Base-by-base conservation (phyloP, 148 eudicot species). In the Simmondsia chinensis region DNA sequence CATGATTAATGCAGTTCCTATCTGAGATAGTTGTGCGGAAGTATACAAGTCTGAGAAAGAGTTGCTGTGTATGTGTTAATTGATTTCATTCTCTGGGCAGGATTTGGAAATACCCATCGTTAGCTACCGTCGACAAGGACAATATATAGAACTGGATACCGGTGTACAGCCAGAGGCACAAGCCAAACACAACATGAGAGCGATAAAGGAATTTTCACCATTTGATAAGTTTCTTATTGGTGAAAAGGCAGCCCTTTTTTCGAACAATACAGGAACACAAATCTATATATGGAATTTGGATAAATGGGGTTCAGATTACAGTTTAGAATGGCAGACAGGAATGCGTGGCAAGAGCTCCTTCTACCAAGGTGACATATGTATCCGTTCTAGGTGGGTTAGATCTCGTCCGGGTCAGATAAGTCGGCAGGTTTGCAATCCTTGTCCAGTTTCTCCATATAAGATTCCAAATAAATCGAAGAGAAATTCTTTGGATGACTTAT, bases 261-360 rank as follows among this genome's bases (percentile, higher is more conserved):
- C 12, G 26, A 31, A 48, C 32, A 52, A 49, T 12, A 73, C 83
- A 14, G 94, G 94, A 48, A 83, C 94, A 46, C 94, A 83, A 19
- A 76, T 83, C 38, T 79, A 70, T 42, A 73, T 83, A 48, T 83
- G 94, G 87, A 83, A 83, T 59, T 49, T 83, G 49, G 87, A 75
- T 23, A 62, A 55, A 54, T 83, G 87, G 94, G 94, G 87, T 1
- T 57, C 87, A 46, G 40, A 56, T 67, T 76, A 63, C 60, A 59
- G 72, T 34, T 46, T 83, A 50, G 66, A 79, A 33, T 83, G 87
- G 94, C 51, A 56, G 46, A 42, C 21, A 20, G 75, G 75, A 41
- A 44, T 56, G 46, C 56, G 7, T 54, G 83, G 73, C 7, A 62
- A 67, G 46, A 70, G 75, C 44, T 59, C 79, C 6, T 79, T 72